Conservation (phyloP, 1,139 yeast species). For the Yamadazyma taylorii region DNA sequence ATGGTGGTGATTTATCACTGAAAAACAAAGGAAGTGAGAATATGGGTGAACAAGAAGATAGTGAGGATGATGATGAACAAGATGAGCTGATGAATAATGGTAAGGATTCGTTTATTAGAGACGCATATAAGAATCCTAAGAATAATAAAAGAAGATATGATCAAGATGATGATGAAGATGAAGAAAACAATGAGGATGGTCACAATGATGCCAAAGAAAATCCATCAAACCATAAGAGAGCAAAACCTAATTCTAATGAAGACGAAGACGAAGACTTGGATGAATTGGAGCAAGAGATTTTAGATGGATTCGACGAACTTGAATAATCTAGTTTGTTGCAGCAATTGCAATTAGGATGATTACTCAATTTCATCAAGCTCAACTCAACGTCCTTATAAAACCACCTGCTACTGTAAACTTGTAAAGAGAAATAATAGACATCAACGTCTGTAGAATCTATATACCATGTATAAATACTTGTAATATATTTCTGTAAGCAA, state of each 20-base stretch:
- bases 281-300: constrained; percentile 46
- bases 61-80: constrained; percentile 26
- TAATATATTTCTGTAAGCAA: neutral
- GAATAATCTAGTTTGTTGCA: constrained; percentile 19
- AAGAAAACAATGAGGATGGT: constrained; percentile 10
- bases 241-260: constrained; percentile 8
- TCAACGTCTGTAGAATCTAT: neutral
- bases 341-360: too few species aligned
- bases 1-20: constrained; percentile 27
- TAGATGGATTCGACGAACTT: constrained; percentile 48
- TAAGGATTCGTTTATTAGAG: constrained; percentile 33
- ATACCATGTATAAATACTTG: too few species aligned
- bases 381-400: too few species aligned
- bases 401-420: too few species aligned
- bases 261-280: constrained; percentile 29
- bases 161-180: constrained; percentile 20
- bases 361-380: too few species aligned
- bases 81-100: constrained; percentile 22
- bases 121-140: constrained; percentile 22
- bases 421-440: neutral
- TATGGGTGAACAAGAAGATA: constrained; percentile 22
- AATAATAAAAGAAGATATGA: constrained; percentile 24
- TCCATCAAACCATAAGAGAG: constrained; percentile 2
- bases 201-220: too few species aligned
- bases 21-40: constrained; percentile 22